These are phyloP conservation scores for Mycosarcoma mackinlayi DNA, from an alignment of 1,284 basidiomycete genomes.

Conservation along the genomic window DNA sequence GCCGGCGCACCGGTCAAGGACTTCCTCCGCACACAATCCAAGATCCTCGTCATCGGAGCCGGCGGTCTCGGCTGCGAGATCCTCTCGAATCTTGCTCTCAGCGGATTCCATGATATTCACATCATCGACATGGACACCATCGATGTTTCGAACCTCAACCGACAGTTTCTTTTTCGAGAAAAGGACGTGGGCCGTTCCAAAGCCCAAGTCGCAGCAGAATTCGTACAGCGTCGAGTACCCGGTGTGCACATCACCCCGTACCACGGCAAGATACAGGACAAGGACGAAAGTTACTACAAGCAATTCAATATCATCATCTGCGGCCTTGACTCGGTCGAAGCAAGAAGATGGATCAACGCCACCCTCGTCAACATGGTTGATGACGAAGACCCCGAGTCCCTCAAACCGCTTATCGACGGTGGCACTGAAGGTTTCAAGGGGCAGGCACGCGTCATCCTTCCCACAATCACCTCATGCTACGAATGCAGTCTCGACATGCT, in stretches of 20 bases:
- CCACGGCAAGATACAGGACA: constrained; percentile 98
- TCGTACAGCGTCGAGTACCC: constrained; percentile 86
- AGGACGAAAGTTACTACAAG: constrained; percentile 93
- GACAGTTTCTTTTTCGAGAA: constrained; percentile 93
- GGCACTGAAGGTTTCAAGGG: constrained; percentile 99
- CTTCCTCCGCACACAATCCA: constrained; percentile 84
- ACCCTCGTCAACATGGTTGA: constrained; percentile 92
- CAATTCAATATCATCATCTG: constrained; percentile 97
- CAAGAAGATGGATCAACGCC: constrained; percentile 97
- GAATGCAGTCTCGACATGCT: constrained; percentile 99
- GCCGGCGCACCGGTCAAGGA: constrained; percentile 76
- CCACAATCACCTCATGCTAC: constrained; percentile 94
- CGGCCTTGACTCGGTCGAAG: constrained; percentile 87
- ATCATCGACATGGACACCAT: constrained; percentile 99
- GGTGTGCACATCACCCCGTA: constrained; percentile 96
- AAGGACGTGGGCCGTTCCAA: constrained; percentile 95
- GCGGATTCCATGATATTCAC: constrained; percentile 97
- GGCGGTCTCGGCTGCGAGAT: constrained; percentile 68
- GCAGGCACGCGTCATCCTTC: constrained; percentile 95
- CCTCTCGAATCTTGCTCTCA: constrained; percentile 68
- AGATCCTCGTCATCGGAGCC: constrained; percentile 88
- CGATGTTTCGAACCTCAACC: constrained; percentile 97
- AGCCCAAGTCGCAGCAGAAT: constrained; percentile 88
- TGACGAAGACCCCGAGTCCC: constrained; percentile 82
- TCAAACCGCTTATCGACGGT: constrained; percentile 98